These are phyloP conservation scores for Diaporthe ilicicola DNA, from an alignment of 2,329 filamentous ascomycete species.

Conservation along the genomic window DNA sequence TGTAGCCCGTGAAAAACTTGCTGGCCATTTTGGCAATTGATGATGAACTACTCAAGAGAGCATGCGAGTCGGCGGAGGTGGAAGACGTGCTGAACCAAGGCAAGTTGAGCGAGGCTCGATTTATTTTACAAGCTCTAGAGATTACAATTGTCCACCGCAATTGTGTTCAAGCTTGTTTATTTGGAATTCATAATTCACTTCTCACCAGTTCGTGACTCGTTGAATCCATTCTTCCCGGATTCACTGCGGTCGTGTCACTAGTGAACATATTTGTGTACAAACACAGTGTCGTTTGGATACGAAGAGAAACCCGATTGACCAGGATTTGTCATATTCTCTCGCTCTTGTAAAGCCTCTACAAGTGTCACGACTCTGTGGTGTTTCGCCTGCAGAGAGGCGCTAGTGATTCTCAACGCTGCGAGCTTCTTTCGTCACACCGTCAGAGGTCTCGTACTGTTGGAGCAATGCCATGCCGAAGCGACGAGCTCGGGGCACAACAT, in stretches of 20 bases:
- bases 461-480: slow-evolving; percentile 23
- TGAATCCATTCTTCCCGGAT: background rate
- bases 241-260: background rate
- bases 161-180: background rate
- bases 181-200: background rate
- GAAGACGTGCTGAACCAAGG: background rate
- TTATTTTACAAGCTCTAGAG: background rate
- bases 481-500: background rate
- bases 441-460: slow-evolving; percentile 9
- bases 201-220: background rate
- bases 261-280: background rate
- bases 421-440: slow-evolving; percentile 18
- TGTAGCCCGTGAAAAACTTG: background rate
- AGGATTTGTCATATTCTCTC: background rate
- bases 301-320: background rate
- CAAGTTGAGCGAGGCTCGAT: background rate
- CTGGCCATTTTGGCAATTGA: slow-evolving; percentile 3
- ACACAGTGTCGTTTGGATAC: background rate
- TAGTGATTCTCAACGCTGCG: background rate
- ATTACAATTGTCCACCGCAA: no score
- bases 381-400: slow-evolving; percentile 15
- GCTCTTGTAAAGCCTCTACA: background rate
- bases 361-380: background rate
- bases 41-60: background rate
- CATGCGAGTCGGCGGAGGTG: background rate